phyloP scores from a whole-genome alignment of 371 early-diverging fungal genomes.

The Apophysomyces ossiformis region DNA sequence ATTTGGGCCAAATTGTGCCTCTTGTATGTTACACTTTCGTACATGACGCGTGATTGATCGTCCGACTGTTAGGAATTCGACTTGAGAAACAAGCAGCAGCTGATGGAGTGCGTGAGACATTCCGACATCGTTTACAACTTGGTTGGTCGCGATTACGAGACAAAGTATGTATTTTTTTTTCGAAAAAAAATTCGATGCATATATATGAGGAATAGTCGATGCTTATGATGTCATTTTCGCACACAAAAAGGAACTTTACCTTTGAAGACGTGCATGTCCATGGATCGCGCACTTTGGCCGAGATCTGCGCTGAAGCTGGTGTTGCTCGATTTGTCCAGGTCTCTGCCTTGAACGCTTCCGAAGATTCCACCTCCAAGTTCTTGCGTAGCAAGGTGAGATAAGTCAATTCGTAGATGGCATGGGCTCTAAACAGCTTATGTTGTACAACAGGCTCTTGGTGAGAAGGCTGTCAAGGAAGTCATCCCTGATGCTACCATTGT shows the following conservation, averaged over 20 bases:
- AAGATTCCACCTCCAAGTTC: slow-evolving; percentile 78
- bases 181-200: too few species aligned
- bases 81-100: slow-evolving; percentile 81
- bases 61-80: slow-evolving; percentile 74
- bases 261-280: slow-evolving; percentile 87
- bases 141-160: slow-evolving; percentile 90
- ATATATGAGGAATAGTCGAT: background rate
- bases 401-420: background rate
- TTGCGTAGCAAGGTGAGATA: slow-evolving; percentile 80
- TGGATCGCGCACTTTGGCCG: slow-evolving; percentile 84
- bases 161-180: slow-evolving; percentile 63
- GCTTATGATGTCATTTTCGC: background rate
- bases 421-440: background rate
- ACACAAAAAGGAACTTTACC: slow-evolving; percentile 79
- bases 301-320: slow-evolving; percentile 79
- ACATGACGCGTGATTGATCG: background rate
- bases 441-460: slow-evolving; percentile 78
- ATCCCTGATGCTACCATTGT: slow-evolving; percentile 95
- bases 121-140: slow-evolving; percentile 95
- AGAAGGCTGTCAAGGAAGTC: slow-evolving; percentile 84
- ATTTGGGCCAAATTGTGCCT: slow-evolving; percentile 93
- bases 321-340: slow-evolving; percentile 90
- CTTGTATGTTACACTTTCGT: slow-evolving; percentile 48
- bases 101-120: slow-evolving; percentile 87
- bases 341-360: slow-evolving; percentile 84